phyloP scores from a whole-genome alignment of 495 filamentous ascomycete species.

The Wilcoxina mikolae region DNA sequence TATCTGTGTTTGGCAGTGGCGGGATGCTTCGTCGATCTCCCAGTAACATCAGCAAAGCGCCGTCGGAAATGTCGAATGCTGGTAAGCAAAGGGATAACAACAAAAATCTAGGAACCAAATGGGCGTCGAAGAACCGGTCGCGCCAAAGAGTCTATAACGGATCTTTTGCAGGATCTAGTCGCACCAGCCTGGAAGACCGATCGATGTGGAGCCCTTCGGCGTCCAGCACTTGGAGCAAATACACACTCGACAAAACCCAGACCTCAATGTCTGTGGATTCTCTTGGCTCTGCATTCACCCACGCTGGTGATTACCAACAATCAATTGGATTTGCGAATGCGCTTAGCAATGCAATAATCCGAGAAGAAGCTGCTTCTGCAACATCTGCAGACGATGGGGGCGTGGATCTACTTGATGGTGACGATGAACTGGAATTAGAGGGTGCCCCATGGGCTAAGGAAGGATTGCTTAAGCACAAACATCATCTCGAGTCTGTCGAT shows the following conservation, averaged over 20 bases:
- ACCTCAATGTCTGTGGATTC: conserved; percentile 86
- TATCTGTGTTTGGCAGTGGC: conserved; percentile 39
- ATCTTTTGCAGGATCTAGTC: conserved; percentile 75
- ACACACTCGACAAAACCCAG: conserved; percentile 74
- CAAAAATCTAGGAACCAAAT: conserved; percentile 47
- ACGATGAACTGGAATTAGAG: conserved; percentile 75
- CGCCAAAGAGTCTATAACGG: conserved; percentile 61
- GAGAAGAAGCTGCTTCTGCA: conserved; percentile 60
- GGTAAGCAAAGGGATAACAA: conserved; percentile 15
- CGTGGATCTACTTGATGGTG: conserved; percentile 60
- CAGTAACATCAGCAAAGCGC: conserved; percentile 80
- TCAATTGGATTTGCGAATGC: conserved; percentile 97
- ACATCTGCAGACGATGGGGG: conserved; percentile 39
- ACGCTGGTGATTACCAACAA: conserved; percentile 68
- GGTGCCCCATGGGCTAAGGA: conserved; percentile 97
- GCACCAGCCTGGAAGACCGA: conserved; percentile 83
- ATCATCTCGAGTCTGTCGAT: conserved; percentile 76
- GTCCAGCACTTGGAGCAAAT: conserved; percentile 87
- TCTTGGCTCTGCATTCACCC: conserved; percentile 60
- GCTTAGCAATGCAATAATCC: conserved; percentile 87
- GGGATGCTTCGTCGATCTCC: conserved; percentile 66
- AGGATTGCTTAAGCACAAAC: conserved; percentile 88
- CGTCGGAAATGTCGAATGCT: conserved; percentile 54
- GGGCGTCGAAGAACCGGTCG: conserved; percentile 73
- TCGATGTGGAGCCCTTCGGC: conserved; percentile 84